Evolutionary conservation across 129 eudicot genomes (phyloP).

Genomic region (Lactuca saligna): DNA sequence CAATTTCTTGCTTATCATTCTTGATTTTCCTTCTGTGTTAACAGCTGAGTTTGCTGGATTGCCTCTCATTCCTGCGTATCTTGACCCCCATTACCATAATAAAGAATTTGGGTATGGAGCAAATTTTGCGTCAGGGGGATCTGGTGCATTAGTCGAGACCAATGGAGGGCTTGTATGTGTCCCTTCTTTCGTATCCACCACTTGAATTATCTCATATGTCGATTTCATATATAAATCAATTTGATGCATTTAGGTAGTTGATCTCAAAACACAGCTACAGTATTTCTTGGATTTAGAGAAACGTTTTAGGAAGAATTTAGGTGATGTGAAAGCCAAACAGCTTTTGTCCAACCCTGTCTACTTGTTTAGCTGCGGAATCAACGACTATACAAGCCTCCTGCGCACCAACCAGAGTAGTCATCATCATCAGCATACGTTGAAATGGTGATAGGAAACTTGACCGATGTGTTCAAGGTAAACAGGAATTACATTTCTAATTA

Average conservation of each 20-base stretch:
- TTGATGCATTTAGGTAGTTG: constrained; percentile 25
- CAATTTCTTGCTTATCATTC: background rate
- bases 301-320: constrained; percentile 24
- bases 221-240: background rate
- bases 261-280: constrained; percentile 34
- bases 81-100: constrained; percentile 26
- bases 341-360: constrained; percentile 39
- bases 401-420: constrained; percentile 19
- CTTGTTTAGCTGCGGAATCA: constrained; percentile 38
- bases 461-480: constrained; percentile 31
- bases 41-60: constrained; percentile 48
- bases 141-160: constrained; percentile 48
- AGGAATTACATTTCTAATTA: background rate
- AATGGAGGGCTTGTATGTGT: constrained; percentile 43
- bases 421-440: constrained; percentile 30
- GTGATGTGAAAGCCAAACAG: constrained; percentile 23
- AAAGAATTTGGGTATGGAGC: constrained; percentile 39
- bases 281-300: constrained; percentile 27
- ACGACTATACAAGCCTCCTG: constrained; percentile 31
- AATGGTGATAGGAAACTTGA: constrained; percentile 42
- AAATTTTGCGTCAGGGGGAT: constrained; percentile 65
- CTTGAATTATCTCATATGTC: background rate
- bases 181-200: background rate
- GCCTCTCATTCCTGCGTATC: constrained; percentile 49
- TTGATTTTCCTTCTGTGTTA: background rate